Conservation (phyloP, 305 asterid species). For the Fraxinus ornus region DNA sequence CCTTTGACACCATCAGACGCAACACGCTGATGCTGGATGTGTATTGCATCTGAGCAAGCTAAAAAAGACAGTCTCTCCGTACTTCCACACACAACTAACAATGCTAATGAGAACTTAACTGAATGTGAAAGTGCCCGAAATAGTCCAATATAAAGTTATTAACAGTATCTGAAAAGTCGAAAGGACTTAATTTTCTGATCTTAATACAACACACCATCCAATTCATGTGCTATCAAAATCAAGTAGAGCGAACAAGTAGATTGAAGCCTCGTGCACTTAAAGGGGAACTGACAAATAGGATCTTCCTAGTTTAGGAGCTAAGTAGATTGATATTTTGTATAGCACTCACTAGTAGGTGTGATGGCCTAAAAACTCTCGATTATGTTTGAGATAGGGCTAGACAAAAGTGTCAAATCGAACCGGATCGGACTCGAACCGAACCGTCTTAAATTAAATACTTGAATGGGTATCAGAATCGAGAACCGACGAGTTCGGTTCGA, state of each 20-base stretch:
- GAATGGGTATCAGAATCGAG: too few relatives aligned
- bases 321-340: not conserved
- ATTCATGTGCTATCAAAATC: not conserved
- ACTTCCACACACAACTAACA: not conserved
- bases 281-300: not conserved
- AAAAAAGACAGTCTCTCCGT: not conserved
- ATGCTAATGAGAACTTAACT: not conserved
- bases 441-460: too few relatives aligned
- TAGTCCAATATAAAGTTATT: not conserved
- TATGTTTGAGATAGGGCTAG: not conserved
- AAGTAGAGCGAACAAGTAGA: not conserved
- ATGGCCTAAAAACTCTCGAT: not conserved
- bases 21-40: not conserved
- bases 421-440: too few relatives aligned
- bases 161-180: not conserved
- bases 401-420: too few relatives aligned
- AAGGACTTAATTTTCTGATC: not conserved
- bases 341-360: not conserved
- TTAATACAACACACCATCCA: not conserved
- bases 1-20: not conserved
- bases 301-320: not conserved
- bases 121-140: not conserved
- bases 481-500: too few relatives aligned
- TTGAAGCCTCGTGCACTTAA: not conserved
- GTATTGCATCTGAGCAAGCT: not conserved